Evolutionary conservation across 179 eudicot species (phyloP).

Genomic region (Nepenthes alata): DNA sequence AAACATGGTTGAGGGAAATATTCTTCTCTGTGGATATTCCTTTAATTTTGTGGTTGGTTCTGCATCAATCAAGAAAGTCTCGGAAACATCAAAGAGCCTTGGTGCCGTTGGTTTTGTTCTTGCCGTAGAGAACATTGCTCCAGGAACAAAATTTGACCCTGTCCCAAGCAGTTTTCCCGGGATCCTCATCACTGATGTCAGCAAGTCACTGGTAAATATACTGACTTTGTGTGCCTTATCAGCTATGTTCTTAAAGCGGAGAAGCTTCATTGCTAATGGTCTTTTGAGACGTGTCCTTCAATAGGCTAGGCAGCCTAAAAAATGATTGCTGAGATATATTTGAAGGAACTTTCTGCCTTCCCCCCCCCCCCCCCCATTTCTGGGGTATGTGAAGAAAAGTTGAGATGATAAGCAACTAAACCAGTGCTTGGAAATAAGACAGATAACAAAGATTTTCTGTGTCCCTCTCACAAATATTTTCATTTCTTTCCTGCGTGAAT

Average conservation of each 20-base stretch:
- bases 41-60: conserved; percentile 82
- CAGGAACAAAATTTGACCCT: conserved; percentile 95
- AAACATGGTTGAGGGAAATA: conserved; percentile 75
- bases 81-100: conserved; percentile 76
- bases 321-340: too few species aligned
- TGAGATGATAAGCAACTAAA: too few species aligned
- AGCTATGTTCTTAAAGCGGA: background rate
- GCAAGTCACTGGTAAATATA: conserved; percentile 55
- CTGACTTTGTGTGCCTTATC: background rate
- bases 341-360: too few species aligned
- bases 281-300: background rate
- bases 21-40: conserved; percentile 92
- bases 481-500: too few species aligned
- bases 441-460: too few species aligned
- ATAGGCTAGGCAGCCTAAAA: too few species aligned
- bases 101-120: conserved; percentile 95
- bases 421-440: too few species aligned
- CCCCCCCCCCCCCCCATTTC: too few species aligned
- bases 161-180: conserved; percentile 86
- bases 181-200: conserved; percentile 74
- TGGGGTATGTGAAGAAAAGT: too few species aligned
- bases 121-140: conserved; percentile 84
- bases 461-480: too few species aligned
- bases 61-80: conserved; percentile 81
- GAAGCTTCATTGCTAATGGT: background rate